These are phyloP conservation scores for Oryza meyeriana DNA, from an alignment of 176 grass and related monocot species.

Conservation along the genomic window DNA sequence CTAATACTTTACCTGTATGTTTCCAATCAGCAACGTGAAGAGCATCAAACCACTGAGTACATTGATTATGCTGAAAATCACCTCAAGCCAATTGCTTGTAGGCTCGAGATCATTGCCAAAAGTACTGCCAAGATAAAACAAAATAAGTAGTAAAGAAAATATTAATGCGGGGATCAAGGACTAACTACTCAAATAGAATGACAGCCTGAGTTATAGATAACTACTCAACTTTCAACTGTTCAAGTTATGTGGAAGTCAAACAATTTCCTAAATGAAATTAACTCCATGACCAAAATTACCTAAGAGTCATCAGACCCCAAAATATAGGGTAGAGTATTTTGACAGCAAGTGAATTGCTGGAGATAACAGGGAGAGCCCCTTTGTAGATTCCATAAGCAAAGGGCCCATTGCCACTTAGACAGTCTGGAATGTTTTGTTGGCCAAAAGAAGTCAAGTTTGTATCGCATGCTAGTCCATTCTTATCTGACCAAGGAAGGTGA, in stretches of 20 bases:
- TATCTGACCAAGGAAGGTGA: conserved; percentile 25
- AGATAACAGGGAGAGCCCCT: conserved; percentile 86
- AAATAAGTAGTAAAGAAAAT: background rate
- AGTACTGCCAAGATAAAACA: conserved; percentile 52
- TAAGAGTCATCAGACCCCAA: conserved; percentile 98
- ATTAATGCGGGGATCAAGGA: background rate
- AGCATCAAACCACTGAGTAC: conserved; percentile 93
- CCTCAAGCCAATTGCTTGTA: conserved; percentile 86
- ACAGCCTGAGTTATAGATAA: background rate
- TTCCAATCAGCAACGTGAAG: conserved; percentile 95
- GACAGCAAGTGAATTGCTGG: conserved; percentile 78
- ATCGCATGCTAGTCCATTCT: conserved; percentile 46
- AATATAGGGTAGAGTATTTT: conserved; percentile 98
- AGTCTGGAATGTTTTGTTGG: conserved; percentile 53
- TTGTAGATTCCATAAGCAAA: conserved; percentile 86
- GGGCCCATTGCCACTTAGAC: conserved; percentile 57
- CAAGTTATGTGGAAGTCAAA: background rate
- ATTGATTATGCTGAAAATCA: conserved; percentile 85
- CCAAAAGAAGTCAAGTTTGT: conserved; percentile 38
- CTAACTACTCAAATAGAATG: background rate
- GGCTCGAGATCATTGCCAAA: conserved; percentile 95
- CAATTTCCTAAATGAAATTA: background rate
- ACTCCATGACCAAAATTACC: conserved; percentile 44
- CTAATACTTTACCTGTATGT: conserved; percentile 69
- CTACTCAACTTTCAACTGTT: background rate